Percentiles rank a stretch among this genome's conserved stretches.
These are phyloP conservation scores for Aspergillus felis DNA, from an alignment of 2,329 filamentous ascomycete species.

Conservation along the genomic window DNA sequence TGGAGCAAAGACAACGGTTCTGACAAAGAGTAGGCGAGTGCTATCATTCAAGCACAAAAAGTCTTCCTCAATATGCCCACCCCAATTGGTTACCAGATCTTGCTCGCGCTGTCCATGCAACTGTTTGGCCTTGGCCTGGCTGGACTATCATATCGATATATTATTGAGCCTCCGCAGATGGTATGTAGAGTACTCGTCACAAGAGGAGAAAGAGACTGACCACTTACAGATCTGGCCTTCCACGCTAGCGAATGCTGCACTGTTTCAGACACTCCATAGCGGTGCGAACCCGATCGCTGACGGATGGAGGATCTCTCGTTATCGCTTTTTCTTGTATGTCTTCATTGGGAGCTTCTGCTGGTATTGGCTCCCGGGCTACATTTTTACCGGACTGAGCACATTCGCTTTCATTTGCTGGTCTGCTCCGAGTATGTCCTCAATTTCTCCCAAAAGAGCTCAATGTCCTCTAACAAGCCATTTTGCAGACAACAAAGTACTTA, in stretches of 20 bases:
- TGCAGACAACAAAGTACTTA: slow-evolving; percentile 34
- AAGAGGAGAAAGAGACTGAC: background rate
- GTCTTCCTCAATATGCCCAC: slow-evolving; percentile 37
- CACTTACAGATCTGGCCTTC: slow-evolving; percentile 30
- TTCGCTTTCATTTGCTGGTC: slow-evolving; percentile 42
- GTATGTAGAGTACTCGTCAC: slow-evolving; percentile 5
- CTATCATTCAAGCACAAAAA: slow-evolving; percentile 40
- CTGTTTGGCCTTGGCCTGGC: slow-evolving; percentile 38
- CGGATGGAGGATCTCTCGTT: slow-evolving; percentile 32
- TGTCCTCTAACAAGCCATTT: slow-evolving; percentile 32
- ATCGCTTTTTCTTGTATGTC: slow-evolving; percentile 19
- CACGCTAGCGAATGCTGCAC: slow-evolving; percentile 30
- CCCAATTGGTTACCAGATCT: slow-evolving; percentile 33
- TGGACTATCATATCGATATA: slow-evolving; percentile 31
- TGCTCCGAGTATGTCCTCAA: slow-evolving; percentile 32
- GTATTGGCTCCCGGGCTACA: slow-evolving; percentile 28
- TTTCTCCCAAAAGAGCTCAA: slow-evolving; percentile 3
- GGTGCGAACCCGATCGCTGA: slow-evolving; percentile 32
- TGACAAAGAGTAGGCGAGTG: slow-evolving; percentile 34
- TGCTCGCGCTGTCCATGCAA: slow-evolving; percentile 36
- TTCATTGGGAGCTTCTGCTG: slow-evolving; percentile 20
- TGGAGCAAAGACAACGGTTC: background rate
- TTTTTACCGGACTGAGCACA: slow-evolving; percentile 27
- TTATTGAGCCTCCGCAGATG: slow-evolving; percentile 36
- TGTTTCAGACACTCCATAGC: slow-evolving; percentile 33